Base-by-base conservation (phyloP, 257 asterid genomes). In the Ocimum tenuiflorum region DNA sequence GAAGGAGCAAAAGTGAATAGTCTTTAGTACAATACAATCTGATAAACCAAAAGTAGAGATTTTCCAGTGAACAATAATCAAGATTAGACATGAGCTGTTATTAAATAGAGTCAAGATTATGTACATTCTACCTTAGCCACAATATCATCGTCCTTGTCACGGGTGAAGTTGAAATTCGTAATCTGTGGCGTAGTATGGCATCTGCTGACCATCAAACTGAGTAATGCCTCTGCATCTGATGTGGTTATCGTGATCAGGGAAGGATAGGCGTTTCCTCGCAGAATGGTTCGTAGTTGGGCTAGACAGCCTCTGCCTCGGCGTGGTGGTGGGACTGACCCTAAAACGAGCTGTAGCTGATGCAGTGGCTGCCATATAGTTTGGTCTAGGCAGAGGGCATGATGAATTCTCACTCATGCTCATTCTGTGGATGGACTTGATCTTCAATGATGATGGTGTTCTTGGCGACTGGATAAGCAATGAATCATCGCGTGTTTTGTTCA, bases 281-380 rank as follows among this genome's bases (percentile, higher is more conserved):
- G 79, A 20, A 8, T 71, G 49, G 79, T 36, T 75, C 86, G 81
- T 78, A 20, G 70, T 76, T 0, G 94, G 95, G 71, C 91, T 81
- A 35, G 33, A 51, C 17, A 67, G 69, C 77, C 86, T 84, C 27
- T 64, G 84, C 77, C 87, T 83, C 1, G 95, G 91, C 41, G 84
- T 73, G 71, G 95, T 91, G 0, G 65, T 70, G 12, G 97, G 79
- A 49, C 88, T 82, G 10, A 77, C 78, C n/a, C n/a, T n/a, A n/a
- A n/a, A n/a, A 24, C 97, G 78, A 1, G 95, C 97, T 72, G 59
- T 79, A 29, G 96, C 88, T 20, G 96, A 88, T 53, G 80, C 91
- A 10, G 96, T 91, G 45, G 89, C 79, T 0, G 85, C 86, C 97
- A 91, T 88, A 42, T 88, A 91, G 62, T 73, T 83, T 1, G 96